Base-by-base conservation (phyloP, 2,329 filamentous ascomycete genomes). In the Dactylellina drechsleri region DNA sequence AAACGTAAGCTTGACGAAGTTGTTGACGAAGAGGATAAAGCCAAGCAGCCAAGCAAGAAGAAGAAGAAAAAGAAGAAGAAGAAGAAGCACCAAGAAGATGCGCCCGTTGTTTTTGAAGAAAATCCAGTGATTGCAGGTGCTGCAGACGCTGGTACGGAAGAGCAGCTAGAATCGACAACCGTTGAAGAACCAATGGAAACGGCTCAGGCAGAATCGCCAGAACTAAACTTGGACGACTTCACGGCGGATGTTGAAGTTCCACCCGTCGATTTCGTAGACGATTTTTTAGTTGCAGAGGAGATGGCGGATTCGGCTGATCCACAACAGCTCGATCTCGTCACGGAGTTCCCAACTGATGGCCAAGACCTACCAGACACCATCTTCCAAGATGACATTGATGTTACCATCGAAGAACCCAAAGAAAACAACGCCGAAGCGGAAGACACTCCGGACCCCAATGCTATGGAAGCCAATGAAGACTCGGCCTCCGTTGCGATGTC, bases 31-130 rank as follows among this genome's bases (percentile, higher is more conserved):
- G 70, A 74, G 15, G 70, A 74, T 18, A 74, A 67, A n/a, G 60
- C 62, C n/a, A 74, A 67, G 31, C 70, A 74, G 16, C 70, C 65
- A 43, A 74, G 62, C 52, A 74, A 74, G 70, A 74, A 74, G 40
- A 74, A 74, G 57, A 74, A 74, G 36, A 74, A 74, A 36, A 74
- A 74, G 64, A 74, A 74, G 62, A 74, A 74, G 70, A 74, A 74
- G 70, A 74, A 74, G 62, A 74, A 54, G 70, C 26, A 49, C 43
- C 70, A 74, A 31, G 70, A 74, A 41, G 70, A 74, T 26, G 70
- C 70, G 13, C 70, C 70, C 6, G 70, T 74, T n/a, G 70, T 16
- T 3, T 74, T 74, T 26, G 70, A 74, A 26, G 70, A 74, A 31
- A 59, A 57, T 6, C 20, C 70, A n/a, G 45, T 58, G 4, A 50